Evolutionary conservation across 2,329 filamentous ascomycete genomes (phyloP), one percentile per base, ranked within the genome.

Genomic region (Byssoonygena ceratinophila): DNA sequence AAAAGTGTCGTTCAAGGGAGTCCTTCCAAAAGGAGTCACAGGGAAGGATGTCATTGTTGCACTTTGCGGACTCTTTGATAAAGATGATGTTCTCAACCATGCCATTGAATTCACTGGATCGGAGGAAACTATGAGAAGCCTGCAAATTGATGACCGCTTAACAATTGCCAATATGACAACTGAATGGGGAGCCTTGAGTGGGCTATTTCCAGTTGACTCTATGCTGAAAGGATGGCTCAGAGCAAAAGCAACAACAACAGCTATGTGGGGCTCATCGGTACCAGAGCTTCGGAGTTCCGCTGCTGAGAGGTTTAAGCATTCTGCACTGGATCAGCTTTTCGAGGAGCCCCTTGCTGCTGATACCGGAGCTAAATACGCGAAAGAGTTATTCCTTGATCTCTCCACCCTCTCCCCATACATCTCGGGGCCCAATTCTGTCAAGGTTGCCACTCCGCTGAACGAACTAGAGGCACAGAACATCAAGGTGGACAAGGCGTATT

Each of bases 1-100:
- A 0, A 84, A 85, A 68, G 79, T 96, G 22, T 90, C 79, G 0
- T 75, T 97, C 9, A 86, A 78, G 0, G 90, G 89, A 5, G 68
- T 79, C 0, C 72, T 95, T 5, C 90, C 87, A 0, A 71, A 74
- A 1, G 90, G 90, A 9, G 89, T 95, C 0, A 88, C 85, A 0
- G 91, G 89, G 27, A 97, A 98, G 69, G 92, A 97, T 66, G 85
- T 95, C 11, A 97, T 97, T 59, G 79, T 96, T 23, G 87, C 88
- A 0, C 76, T 97, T 0, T 94, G 87, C 60, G 87, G 85, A 0
- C 71, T 95, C 0, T 94, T 97, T 73, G 85, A 86, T 69, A 81
- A 85, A 51, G 84, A 88, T 59, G 87, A 95, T 41, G 91, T 96
- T 0, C 76, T 96, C 12, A 97, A 97, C 70, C 88, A 95, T 64